phyloP scores from a whole-genome alignment of 1,139 yeast genomes.

The Entelexis paramagnoliae region DNA sequence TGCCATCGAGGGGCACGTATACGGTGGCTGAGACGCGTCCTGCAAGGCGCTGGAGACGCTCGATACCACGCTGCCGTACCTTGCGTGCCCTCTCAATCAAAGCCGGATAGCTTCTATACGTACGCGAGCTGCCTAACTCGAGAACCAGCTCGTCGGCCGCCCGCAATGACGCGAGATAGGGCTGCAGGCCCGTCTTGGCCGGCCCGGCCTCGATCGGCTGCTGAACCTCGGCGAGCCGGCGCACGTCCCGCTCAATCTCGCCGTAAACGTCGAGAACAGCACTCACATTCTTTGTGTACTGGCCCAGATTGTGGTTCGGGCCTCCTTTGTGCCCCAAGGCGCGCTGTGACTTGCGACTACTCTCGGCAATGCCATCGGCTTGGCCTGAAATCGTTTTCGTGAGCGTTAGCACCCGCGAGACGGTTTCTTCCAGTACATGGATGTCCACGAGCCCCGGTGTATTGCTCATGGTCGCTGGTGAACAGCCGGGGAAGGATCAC shows the following conservation, averaged over 20 bases:
- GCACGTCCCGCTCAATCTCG: conserved; percentile 59
- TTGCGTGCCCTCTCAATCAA: conserved; percentile 27
- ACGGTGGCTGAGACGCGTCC: conserved; percentile 5
- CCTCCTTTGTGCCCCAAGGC: conserved; percentile 13
- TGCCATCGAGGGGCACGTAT: conserved; percentile 16
- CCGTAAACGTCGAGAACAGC: conserved; percentile 49
- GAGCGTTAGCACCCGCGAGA: conserved; percentile 48
- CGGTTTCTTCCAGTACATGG: conserved; percentile 66
- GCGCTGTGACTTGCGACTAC: conserved; percentile 18
- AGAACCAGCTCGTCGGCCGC: conserved; percentile 8
- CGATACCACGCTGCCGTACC: conserved; percentile 12
- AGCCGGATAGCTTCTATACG: conserved; percentile 27
- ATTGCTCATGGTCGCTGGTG: conserved; percentile 5
- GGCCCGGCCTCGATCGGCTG: conserved; percentile 21
- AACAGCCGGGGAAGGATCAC: background rate
- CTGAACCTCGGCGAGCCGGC: conserved; percentile 27
- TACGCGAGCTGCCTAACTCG: conserved; percentile 25
- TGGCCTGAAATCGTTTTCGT: conserved; percentile 44
- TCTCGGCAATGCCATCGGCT: conserved; percentile 11
- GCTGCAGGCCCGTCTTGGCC: conserved; percentile 13
- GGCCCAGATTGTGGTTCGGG: conserved; percentile 12
- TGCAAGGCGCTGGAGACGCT: conserved; percentile 6
- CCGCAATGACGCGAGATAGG: conserved; percentile 9
- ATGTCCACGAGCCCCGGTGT: conserved; percentile 39
- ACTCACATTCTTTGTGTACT: conserved; percentile 33